Conservation (phyloP, 1,284 basidiomycete genomes). For the Irpex sp. region DNA sequence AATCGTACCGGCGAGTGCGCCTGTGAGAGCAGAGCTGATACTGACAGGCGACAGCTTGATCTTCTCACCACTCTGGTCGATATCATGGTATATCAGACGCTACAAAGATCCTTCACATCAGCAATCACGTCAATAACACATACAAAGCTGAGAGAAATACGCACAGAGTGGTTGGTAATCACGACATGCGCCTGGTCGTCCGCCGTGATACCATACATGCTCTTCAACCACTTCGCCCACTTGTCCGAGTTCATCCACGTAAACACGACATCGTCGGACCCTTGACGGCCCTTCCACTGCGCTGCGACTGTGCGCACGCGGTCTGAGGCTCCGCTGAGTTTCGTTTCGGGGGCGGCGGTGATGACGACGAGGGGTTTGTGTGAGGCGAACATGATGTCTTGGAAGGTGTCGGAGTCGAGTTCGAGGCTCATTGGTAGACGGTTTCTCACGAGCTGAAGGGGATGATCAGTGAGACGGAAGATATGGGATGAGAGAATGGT, state of each 20-base stretch:
- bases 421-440: conserved; percentile 67
- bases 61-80: conserved; percentile 41
- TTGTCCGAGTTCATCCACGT: conserved; percentile 77
- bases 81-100: conserved; percentile 66
- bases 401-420: conserved; percentile 71
- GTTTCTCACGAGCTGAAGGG: conserved; percentile 34
- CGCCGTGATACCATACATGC: conserved; percentile 67
- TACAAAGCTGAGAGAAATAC: conserved; percentile 20
- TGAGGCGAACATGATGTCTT: conserved; percentile 75
- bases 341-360: conserved; percentile 39
- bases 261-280: conserved; percentile 65
- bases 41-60: conserved; percentile 52
- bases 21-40: conserved; percentile 70
- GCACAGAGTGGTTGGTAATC: conserved; percentile 75
- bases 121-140: background rate
- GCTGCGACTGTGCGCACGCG: conserved; percentile 50
- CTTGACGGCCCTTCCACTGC: conserved; percentile 55
- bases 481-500: background rate
- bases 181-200: conserved; percentile 49
- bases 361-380: conserved; percentile 74
- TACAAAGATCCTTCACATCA: conserved; percentile 22
- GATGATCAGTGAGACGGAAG: background rate
- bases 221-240: conserved; percentile 84
- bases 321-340: conserved; percentile 37
- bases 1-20: conserved; percentile 52